Evolutionary conservation across 495 filamentous ascomycete species (phyloP).

Genomic region (Aspergillus nanangensis): DNA sequence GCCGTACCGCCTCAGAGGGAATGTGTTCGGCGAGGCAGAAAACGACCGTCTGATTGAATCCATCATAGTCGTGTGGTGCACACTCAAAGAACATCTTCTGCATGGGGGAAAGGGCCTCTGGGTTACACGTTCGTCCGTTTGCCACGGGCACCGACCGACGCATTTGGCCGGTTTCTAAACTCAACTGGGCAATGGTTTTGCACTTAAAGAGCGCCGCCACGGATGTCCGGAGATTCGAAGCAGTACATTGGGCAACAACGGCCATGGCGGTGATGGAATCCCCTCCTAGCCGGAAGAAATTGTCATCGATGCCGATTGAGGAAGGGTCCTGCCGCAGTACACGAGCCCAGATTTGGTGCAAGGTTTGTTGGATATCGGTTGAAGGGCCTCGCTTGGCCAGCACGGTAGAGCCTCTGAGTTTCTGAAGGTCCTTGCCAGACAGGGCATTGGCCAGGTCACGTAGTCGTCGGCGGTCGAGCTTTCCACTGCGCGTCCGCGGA

Average conservation of each 20-base stretch:
- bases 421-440: too few relatives aligned
- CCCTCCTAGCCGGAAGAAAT: constrained; percentile 17
- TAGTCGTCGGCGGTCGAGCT: too few relatives aligned
- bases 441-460: too few relatives aligned
- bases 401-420: too few relatives aligned
- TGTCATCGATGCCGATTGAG: constrained; percentile 31
- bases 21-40: constrained; percentile 42
- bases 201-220: constrained; percentile 11
- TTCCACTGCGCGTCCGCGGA: too few relatives aligned
- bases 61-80: background rate
- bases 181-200: constrained; percentile 12
- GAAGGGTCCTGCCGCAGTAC: too few relatives aligned
- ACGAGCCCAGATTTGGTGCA: too few relatives aligned
- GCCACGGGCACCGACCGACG: constrained; percentile 6
- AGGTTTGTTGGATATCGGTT: too few relatives aligned
- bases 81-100: background rate
- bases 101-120: background rate
- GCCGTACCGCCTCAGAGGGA: constrained; percentile 32
- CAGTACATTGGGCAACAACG: background rate
- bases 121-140: constrained; percentile 3
- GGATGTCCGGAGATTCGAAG: background rate
- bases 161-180: constrained; percentile 6
- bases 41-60: constrained; percentile 57
- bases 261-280: constrained; percentile 22
- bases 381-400: too few relatives aligned